Conservation (phyloP, 2,329 filamentous ascomycete species). For the Monosporascus sp. region DNA sequence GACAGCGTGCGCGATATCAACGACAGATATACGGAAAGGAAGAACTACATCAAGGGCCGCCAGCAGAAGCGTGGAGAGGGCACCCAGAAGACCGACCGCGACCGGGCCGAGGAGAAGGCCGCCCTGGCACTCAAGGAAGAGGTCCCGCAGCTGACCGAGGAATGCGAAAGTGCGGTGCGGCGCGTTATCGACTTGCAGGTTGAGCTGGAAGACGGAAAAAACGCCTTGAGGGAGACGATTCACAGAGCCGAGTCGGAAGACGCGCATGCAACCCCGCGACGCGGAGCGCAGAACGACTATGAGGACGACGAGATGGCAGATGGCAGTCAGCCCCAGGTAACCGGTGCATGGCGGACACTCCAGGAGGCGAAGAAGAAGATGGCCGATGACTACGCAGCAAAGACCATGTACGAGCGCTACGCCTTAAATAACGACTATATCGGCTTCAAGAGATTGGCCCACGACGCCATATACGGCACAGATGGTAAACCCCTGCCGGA, state of each 20-base stretch:
- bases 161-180: slow-evolving; percentile 42
- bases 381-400: slow-evolving; percentile 34
- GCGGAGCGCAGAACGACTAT: slow-evolving; percentile 13
- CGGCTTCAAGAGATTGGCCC: slow-evolving; percentile 53
- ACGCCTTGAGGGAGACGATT: slow-evolving; percentile 31
- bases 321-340: slow-evolving; percentile 15
- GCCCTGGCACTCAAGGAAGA: slow-evolving; percentile 32
- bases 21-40: slow-evolving; percentile 34
- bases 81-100: slow-evolving; percentile 30
- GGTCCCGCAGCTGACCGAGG: slow-evolving; percentile 37
- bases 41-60: slow-evolving; percentile 26
- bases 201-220: slow-evolving; percentile 43
- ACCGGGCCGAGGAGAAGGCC: slow-evolving; percentile 31
- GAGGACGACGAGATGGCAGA: slow-evolving; percentile 21
- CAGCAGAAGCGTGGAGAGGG: slow-evolving; percentile 29
- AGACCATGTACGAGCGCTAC: slow-evolving; percentile 43
- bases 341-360: slow-evolving; percentile 29
- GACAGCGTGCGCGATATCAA: slow-evolving; percentile 44
- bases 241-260: slow-evolving; percentile 22
- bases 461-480: slow-evolving; percentile 44
- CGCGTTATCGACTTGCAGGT: slow-evolving; percentile 43
- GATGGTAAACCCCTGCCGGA: slow-evolving; percentile 47
- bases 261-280: slow-evolving; percentile 8
- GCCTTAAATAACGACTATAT: slow-evolving; percentile 53
- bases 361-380: slow-evolving; percentile 31